phyloP scores from a whole-genome alignment of 805 yeast species.

The Torulaspora indica region DNA sequence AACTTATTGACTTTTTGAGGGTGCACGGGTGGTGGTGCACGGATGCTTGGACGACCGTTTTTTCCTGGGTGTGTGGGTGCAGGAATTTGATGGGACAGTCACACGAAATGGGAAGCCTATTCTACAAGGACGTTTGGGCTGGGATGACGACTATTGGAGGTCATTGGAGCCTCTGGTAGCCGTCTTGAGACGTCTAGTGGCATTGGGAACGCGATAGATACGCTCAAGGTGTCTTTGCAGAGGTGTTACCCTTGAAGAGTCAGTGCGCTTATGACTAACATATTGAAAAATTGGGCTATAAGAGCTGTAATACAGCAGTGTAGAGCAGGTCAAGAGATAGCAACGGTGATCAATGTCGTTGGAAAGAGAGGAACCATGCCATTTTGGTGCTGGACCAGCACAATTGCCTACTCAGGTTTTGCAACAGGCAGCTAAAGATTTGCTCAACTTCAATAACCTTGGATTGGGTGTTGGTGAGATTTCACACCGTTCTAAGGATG shows the following conservation, averaged over 20 bases:
- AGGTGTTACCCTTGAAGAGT: conserved; percentile 1
- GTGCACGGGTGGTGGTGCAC: background rate
- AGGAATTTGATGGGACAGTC: background rate
- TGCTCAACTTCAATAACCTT: conserved; percentile 60
- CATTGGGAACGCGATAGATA: background rate
- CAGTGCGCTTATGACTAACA: background rate
- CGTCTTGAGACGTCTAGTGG: background rate
- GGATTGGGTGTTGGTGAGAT: conserved; percentile 94
- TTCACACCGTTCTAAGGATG: conserved; percentile 88
- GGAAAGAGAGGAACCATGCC: conserved; percentile 65
- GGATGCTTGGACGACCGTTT: too few species aligned
- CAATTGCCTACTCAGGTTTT: conserved; percentile 77
- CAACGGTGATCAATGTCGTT: conserved; percentile 31
- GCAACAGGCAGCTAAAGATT: conserved; percentile 81
- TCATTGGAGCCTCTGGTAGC: too few species aligned
- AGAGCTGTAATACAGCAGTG: background rate
- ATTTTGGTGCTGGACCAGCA: conserved; percentile 99
- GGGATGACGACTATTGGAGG: too few species aligned
- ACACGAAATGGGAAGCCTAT: background rate
- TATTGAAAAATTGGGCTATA: background rate
- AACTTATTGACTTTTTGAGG: background rate
- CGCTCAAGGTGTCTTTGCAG: background rate
- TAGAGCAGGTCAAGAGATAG: background rate
- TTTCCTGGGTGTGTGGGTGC: background rate
- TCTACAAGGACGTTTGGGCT: too few species aligned